Evolutionary conservation across 768 basidiomycete species (phyloP).

Genomic region (Pleurotus eryngii): DNA sequence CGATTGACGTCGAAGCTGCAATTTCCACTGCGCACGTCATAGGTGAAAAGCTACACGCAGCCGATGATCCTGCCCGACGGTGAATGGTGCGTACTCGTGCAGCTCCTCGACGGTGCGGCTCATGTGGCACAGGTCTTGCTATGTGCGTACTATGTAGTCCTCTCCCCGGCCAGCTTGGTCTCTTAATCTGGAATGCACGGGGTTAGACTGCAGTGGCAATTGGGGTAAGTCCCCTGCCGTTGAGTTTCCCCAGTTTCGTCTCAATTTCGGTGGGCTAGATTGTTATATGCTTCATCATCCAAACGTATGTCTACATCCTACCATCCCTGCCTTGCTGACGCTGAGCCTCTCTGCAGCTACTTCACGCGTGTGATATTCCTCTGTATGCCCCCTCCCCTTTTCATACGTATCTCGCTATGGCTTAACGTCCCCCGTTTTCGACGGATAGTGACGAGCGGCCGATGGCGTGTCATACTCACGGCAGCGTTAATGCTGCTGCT

Average conservation of each 20-base stretch:
- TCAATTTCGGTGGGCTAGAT: background rate
- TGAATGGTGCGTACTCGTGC: background rate
- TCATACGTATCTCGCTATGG: background rate
- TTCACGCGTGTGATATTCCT: background rate
- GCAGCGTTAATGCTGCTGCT: background rate
- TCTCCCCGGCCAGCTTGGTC: background rate
- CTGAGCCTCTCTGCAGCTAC: background rate
- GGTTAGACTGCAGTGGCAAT: background rate
- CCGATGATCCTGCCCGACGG: background rate
- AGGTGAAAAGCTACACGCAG: background rate
- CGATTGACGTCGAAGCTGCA: background rate
- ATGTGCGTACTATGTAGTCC: background rate
- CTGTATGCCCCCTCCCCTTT: background rate
- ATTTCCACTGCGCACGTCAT: background rate
- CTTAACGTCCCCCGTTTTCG: background rate
- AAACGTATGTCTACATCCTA: background rate
- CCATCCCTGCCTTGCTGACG: background rate
- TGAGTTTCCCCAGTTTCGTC: background rate
- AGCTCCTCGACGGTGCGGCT: background rate
- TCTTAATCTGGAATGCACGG: background rate
- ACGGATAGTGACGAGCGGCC: background rate
- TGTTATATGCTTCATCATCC: background rate
- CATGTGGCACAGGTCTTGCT: background rate
- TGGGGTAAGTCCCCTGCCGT: background rate
- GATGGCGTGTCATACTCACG: background rate